These are phyloP conservation scores for Neopestalotiopsis sp. DNA, from an alignment of 2,329 filamentous ascomycete genomes.

Conservation along the genomic window DNA sequence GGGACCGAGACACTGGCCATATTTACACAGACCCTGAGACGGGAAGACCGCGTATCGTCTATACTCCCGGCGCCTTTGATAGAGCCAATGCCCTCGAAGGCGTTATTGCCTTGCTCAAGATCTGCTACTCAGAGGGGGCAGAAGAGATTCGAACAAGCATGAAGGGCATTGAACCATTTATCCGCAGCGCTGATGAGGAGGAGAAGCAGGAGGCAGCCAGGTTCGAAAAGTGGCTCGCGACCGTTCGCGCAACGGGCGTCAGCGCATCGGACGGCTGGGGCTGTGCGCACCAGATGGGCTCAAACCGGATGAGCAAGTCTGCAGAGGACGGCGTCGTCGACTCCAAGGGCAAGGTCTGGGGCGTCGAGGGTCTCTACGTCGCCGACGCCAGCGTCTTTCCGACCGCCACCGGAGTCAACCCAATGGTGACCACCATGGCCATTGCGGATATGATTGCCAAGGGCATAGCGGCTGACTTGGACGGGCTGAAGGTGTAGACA, in stretches of 20 bases:
- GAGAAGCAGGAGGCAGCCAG: slow-evolving; percentile 53
- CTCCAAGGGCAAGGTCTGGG: slow-evolving; percentile 66
- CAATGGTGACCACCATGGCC: slow-evolving; percentile 78
- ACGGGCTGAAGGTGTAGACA: not conserved
- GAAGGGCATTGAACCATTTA: slow-evolving; percentile 66
- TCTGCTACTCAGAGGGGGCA: slow-evolving; percentile 78
- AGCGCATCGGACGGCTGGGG: slow-evolving; percentile 59
- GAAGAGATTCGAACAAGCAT: slow-evolving; percentile 72
- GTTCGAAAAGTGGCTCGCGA: slow-evolving; percentile 65
- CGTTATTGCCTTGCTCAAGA: slow-evolving; percentile 71
- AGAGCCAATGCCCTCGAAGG: slow-evolving; percentile 73
- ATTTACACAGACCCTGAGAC: slow-evolving; percentile 73
- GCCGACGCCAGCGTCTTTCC: slow-evolving; percentile 77
- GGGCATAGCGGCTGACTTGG: slow-evolving; percentile 54
- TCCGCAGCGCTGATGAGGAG: slow-evolving; percentile 30
- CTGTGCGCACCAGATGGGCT: slow-evolving; percentile 80
- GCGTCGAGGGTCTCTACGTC: slow-evolving; percentile 67
- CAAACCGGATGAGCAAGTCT: slow-evolving; percentile 69
- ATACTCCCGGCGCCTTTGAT: slow-evolving; percentile 74
- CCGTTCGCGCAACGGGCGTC: slow-evolving; percentile 52
- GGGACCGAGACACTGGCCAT: slow-evolving; percentile 75
- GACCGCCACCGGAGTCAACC: slow-evolving; percentile 76
- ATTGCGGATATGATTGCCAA: slow-evolving; percentile 65
- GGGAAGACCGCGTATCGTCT: slow-evolving; percentile 69
- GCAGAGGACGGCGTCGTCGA: slow-evolving; percentile 61